Conservation (phyloP, 2,329 filamentous ascomycete genomes). For the Paraphoma sp. region DNA sequence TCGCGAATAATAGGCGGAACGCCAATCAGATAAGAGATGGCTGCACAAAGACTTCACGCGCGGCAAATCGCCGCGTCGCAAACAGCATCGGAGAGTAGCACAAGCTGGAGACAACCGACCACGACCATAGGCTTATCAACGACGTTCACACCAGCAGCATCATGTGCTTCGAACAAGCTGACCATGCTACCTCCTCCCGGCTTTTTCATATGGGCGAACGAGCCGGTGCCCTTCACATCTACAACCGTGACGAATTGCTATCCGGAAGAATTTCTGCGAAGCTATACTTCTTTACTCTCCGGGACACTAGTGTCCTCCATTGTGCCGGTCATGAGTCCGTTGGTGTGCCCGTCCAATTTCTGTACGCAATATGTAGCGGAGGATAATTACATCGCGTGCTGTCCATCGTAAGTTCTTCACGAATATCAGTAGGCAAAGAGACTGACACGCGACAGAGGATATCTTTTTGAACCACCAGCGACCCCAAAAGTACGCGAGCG, state of each 20-base stretch:
- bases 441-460: conserved; percentile 18
- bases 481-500: conserved; percentile 20
- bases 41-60: not conserved
- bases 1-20: too few species aligned
- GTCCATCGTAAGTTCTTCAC: conserved; percentile 26
- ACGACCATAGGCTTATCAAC: conserved; percentile 25
- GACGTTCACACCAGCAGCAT: conserved; percentile 32
- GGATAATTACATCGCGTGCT: conserved; percentile 36
- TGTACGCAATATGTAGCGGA: conserved; percentile 21
- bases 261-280: conserved; percentile 28
- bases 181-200: conserved; percentile 29
- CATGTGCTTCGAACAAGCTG: conserved; percentile 29
- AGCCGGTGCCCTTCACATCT: conserved; percentile 28
- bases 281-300: conserved; percentile 24
- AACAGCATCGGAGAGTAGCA: not conserved
- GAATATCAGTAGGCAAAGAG: not conserved
- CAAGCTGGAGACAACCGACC: conserved; percentile 10
- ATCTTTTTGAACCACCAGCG: conserved; percentile 21
- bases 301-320: conserved; percentile 17
- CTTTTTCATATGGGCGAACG: conserved; percentile 34
- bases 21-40: not conserved
- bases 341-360: conserved; percentile 34
- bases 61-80: not conserved
- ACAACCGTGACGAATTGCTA: conserved; percentile 30
- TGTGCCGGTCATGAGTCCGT: conserved; percentile 32